Evolutionary conservation across 129 eudicot genomes (phyloP).

Genomic region (Oenanthe sinensis): DNA sequence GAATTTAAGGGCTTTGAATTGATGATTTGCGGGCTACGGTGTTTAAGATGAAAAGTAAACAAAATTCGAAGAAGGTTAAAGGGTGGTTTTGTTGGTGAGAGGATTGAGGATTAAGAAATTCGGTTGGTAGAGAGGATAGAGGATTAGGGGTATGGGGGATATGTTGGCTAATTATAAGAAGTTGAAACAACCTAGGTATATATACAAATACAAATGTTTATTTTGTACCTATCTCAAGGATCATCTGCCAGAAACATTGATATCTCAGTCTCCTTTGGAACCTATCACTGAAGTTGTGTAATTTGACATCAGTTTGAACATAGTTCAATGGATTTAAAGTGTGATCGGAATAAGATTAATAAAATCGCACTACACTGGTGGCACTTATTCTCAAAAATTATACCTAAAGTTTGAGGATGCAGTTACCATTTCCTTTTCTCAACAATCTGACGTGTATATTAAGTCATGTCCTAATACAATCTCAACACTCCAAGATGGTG

Average conservation of each 20-base stretch:
- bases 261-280: constrained; percentile 13
- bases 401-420: constrained; percentile 12
- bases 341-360: constrained; percentile 3
- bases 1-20: constrained; percentile 21
- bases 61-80: constrained; percentile 53
- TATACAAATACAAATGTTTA: no score
- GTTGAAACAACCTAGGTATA: constrained; percentile 77
- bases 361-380: constrained; percentile 13
- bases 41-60: constrained; percentile 53
- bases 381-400: constrained; percentile 10
- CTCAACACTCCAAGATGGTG: constrained; percentile 12
- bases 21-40: constrained; percentile 36
- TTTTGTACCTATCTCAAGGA: no score
- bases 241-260: neutral
- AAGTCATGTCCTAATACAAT: constrained; percentile 21
- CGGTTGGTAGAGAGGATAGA: constrained; percentile 19
- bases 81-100: constrained; percentile 34
- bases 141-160: constrained; percentile 82
- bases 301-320: neutral
- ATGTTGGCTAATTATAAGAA: constrained; percentile 84
- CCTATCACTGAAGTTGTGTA: neutral
- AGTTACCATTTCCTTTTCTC: constrained; percentile 9
- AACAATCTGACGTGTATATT: constrained; percentile 14
- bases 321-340: neutral
- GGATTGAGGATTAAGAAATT: constrained; percentile 23